Percentiles rank a stretch among this genome's conserved stretches.
Conservation (phyloP, 2,329 filamentous ascomycete genomes). For the Atkinsonella hypoxylon region DNA sequence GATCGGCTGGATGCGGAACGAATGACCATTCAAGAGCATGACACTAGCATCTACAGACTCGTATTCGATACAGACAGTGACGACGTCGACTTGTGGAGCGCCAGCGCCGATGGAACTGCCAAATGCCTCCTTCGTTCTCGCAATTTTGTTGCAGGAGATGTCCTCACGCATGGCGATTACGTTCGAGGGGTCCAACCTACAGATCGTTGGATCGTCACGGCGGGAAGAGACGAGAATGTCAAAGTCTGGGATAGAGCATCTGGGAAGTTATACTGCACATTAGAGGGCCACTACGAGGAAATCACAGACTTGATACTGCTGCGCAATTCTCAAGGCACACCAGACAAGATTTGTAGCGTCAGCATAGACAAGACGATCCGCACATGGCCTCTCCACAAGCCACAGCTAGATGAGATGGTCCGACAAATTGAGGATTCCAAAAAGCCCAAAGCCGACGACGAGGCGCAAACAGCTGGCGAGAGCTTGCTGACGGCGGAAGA, state of each 20-base stretch:
- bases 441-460: constrained; percentile 35
- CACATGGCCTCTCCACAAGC: constrained; percentile 64
- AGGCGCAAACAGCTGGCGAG: constrained; percentile 30
- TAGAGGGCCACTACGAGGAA: constrained; percentile 85
- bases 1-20: constrained; percentile 28
- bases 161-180: constrained; percentile 74
- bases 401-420: constrained; percentile 36
- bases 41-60: constrained; percentile 80
- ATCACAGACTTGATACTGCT: constrained; percentile 69
- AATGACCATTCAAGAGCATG: constrained; percentile 61
- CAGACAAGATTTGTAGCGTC: constrained; percentile 58
- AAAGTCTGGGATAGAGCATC: constrained; percentile 74
- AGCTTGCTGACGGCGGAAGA: constrained; percentile 72
- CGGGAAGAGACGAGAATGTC: constrained; percentile 81
- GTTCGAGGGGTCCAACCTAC: constrained; percentile 71
- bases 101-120: constrained; percentile 78
- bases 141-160: constrained; percentile 60
- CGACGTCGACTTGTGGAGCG: constrained; percentile 75
- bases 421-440: constrained; percentile 31
- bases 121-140: constrained; percentile 64
- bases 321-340: constrained; percentile 21
- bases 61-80: constrained; percentile 53
- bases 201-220: constrained; percentile 72
- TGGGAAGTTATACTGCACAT: constrained; percentile 60
- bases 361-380: constrained; percentile 84